Percentiles rank a stretch among this genome's conserved stretches.
Evolutionary conservation across 345 rosid genomes (phyloP).

Genomic region (Gynandropsis gynandra): DNA sequence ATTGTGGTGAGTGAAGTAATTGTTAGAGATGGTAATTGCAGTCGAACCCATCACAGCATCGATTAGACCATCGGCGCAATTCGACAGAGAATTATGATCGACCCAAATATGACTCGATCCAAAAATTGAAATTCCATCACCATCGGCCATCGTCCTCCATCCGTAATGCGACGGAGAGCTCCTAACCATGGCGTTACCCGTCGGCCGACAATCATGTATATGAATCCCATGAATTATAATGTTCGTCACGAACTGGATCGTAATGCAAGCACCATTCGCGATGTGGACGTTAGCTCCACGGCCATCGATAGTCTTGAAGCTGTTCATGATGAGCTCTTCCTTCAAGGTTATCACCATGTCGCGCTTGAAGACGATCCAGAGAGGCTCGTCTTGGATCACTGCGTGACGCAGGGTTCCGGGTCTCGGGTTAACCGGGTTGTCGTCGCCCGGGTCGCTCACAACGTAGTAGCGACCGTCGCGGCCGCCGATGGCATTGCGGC

Average conservation of each 20-base stretch:
- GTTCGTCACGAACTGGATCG: slow-evolving; percentile 60
- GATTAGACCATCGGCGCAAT: slow-evolving; percentile 73
- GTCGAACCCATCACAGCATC: slow-evolving; percentile 73
- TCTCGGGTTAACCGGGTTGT: slow-evolving; percentile 49
- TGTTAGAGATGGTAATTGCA: slow-evolving; percentile 67
- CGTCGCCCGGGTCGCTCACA: slow-evolving; percentile 47
- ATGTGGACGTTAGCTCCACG: slow-evolving; percentile 58
- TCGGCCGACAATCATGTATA: slow-evolving; percentile 61
- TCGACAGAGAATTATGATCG: slow-evolving; percentile 82
- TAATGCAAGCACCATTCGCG: slow-evolving; percentile 53
- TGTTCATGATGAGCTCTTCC: too few relatives aligned
- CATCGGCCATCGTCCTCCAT: slow-evolving; percentile 70
- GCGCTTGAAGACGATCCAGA: too few relatives aligned
- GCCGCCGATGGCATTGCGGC: slow-evolving; percentile 73
- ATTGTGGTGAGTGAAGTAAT: slow-evolving; percentile 79
- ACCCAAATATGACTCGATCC: slow-evolving; percentile 84
- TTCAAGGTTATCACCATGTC: too few relatives aligned
- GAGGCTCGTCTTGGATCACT: slow-evolving; percentile 67
- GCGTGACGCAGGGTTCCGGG: slow-evolving; percentile 84
- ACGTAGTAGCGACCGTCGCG: slow-evolving; percentile 66
- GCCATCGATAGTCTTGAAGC: slow-evolving; percentile 76
- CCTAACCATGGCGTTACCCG: slow-evolving; percentile 78
- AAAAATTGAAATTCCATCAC: slow-evolving; percentile 63
- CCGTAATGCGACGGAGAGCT: slow-evolving; percentile 79
- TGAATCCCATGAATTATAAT: slow-evolving; percentile 67